These are phyloP conservation scores for Dendrostoma leiphaemia DNA, from an alignment of 2,329 filamentous ascomycete species.

Conservation along the genomic window DNA sequence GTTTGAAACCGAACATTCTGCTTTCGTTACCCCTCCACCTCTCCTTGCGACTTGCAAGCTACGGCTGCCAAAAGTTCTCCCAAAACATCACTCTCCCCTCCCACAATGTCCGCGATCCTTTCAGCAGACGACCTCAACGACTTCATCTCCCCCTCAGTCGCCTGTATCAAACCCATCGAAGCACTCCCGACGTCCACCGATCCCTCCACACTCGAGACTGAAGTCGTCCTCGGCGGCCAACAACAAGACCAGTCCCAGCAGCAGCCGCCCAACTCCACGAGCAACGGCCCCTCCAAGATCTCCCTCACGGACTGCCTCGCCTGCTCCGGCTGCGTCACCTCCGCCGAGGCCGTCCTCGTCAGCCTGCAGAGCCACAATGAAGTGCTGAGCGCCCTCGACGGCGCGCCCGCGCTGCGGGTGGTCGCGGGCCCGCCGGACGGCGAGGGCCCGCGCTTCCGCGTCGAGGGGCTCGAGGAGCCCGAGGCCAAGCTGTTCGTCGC, in stretches of 20 bases:
- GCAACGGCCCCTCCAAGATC: slow-evolving; percentile 78
- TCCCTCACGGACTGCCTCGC: slow-evolving; percentile 96
- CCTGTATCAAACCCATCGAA: slow-evolving; percentile 97
- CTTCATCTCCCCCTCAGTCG: slow-evolving; percentile 96
- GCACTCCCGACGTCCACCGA: slow-evolving; percentile 66
- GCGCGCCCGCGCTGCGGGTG: slow-evolving; percentile 51
- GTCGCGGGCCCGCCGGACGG: slow-evolving; percentile 30
- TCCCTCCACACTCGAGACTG: slow-evolving; percentile 54
- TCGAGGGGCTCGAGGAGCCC: slow-evolving; percentile 54
- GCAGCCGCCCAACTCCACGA: slow-evolving; percentile 44
- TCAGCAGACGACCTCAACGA: slow-evolving; percentile 97
- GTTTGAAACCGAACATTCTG: background rate
- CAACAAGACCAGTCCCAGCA: slow-evolving; percentile 49
- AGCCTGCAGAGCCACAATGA: slow-evolving; percentile 92
- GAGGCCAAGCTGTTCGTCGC: slow-evolving; percentile 82
- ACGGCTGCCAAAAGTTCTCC: background rate
- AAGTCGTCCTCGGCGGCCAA: slow-evolving; percentile 92
- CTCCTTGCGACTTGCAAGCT: slow-evolving; percentile 1
- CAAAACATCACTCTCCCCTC: background rate
- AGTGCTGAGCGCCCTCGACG: slow-evolving; percentile 79
- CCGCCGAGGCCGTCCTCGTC: slow-evolving; percentile 94
- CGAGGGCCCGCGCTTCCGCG: slow-evolving; percentile 32
- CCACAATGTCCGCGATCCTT: slow-evolving; percentile 90
- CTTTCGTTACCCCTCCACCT: background rate
- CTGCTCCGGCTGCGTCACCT: slow-evolving; percentile 96